These are phyloP conservation scores for Narthecium ossifragum DNA, from an alignment of 106 monocot genomes.

Conservation along the genomic window DNA sequence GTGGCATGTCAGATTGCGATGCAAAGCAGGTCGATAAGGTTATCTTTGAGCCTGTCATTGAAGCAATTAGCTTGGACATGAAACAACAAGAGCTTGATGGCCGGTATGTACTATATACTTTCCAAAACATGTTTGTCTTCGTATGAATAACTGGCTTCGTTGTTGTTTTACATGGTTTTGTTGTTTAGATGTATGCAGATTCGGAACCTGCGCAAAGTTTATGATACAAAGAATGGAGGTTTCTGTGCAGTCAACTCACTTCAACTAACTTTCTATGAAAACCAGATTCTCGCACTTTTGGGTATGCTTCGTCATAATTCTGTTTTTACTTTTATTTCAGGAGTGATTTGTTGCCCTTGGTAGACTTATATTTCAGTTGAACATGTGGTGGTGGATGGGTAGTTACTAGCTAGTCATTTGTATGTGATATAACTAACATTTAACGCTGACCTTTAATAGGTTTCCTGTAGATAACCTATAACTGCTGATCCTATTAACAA, in stretches of 20 bases:
- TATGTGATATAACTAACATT: too few species aligned
- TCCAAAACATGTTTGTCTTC: not conserved
- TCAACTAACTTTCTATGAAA: constrained; percentile 74
- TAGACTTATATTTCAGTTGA: too few species aligned
- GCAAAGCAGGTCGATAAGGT: too few species aligned
- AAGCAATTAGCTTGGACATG: constrained; percentile 53
- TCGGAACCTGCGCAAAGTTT: constrained; percentile 74
- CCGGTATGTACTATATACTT: constrained; percentile 21
- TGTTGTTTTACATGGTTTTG: constrained; percentile 6
- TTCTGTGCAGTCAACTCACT: constrained; percentile 80
- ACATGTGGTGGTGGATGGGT: too few species aligned
- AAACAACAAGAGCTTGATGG: constrained; percentile 57
- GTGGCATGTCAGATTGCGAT: constrained; percentile 14
- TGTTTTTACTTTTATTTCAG: too few species aligned
- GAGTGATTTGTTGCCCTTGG: too few species aligned
- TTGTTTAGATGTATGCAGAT: constrained; percentile 66
- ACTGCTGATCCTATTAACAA: too few species aligned
- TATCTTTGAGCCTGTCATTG: constrained; percentile 29
- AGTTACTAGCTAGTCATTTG: too few species aligned
- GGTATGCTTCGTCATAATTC: constrained; percentile 31
- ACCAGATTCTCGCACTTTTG: constrained; percentile 87
- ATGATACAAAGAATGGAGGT: constrained; percentile 47
- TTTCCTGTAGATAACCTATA: too few species aligned
- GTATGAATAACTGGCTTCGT: not conserved
- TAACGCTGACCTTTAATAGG: too few species aligned